Evolutionary conservation across 768 basidiomycete genomes (phyloP).

Genomic region (Tricholoma saponaceum): DNA sequence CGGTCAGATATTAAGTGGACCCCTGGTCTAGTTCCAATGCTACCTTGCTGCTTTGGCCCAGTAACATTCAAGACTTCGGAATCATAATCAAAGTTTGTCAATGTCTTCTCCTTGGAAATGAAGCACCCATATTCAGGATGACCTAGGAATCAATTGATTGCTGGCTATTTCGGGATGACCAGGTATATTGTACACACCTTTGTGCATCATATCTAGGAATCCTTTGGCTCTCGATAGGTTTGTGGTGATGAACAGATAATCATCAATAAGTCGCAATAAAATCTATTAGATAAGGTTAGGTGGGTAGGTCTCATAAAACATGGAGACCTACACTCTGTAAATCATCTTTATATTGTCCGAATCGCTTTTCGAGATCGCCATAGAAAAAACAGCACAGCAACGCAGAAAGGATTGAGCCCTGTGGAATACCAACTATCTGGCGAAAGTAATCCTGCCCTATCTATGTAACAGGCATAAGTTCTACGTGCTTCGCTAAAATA

Average conservation of each 20-base stretch:
- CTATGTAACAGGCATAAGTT: constrained; percentile 33
- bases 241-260: constrained; percentile 88
- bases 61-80: constrained; percentile 50
- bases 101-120: constrained; percentile 84
- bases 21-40: background rate
- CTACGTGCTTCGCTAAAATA: background rate
- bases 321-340: constrained; percentile 53
- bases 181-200: constrained; percentile 38
- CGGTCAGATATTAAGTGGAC: background rate
- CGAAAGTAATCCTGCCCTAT: constrained; percentile 79
- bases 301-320: background rate
- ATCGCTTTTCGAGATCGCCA: constrained; percentile 75
- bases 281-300: constrained; percentile 39
- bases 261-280: constrained; percentile 86
- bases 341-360: constrained; percentile 51
- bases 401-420: constrained; percentile 93
- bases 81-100: constrained; percentile 79
- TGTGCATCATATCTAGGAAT: constrained; percentile 75
- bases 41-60: constrained; percentile 41
- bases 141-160: constrained; percentile 36
- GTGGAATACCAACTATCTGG: constrained; percentile 93
- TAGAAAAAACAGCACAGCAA: constrained; percentile 95
- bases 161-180: background rate
- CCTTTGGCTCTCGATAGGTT: constrained; percentile 49
- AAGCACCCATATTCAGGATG: constrained; percentile 95